Conservation (phyloP, 306 rosid species). For the Alnus rubra region DNA sequence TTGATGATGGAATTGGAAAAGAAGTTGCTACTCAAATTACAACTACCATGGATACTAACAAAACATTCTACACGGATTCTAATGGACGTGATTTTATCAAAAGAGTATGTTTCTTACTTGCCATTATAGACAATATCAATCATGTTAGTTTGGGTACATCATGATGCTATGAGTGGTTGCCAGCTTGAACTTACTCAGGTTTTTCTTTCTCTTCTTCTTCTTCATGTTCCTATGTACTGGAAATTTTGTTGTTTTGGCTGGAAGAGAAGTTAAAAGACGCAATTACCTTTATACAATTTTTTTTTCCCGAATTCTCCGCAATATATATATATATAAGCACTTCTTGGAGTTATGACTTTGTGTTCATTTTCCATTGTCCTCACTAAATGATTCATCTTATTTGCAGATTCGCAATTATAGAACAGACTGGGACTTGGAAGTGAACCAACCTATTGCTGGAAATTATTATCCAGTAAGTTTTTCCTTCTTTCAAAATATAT, state of each 20-base stretch:
- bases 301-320: too few species aligned
- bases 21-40: constrained; percentile 71
- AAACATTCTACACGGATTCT: constrained; percentile 88
- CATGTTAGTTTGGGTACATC: neutral
- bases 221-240: neutral
- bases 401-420: constrained; percentile 55
- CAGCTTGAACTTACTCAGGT: neutral
- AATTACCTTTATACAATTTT: too few species aligned
- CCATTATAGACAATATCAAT: neutral
- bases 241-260: neutral
- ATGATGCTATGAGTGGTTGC: neutral
- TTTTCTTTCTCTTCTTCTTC: neutral
- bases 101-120: constrained; percentile 48
- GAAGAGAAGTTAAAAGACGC: neutral
- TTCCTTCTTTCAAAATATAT: neutral
- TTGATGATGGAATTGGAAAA: constrained; percentile 77
- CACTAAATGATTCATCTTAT: neutral
- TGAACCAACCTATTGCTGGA: constrained; percentile 63
- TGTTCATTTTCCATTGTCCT: neutral
- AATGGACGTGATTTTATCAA: constrained; percentile 90
- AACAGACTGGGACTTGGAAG: constrained; percentile 59
- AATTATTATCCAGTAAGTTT: constrained; percentile 58
- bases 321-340: neutral
- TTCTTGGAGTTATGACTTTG: neutral
- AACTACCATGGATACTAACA: constrained; percentile 59